A percentile compares a stretch with the other conserved stretches of the same genome.
Conservation (phyloP, 306 rosid genomes). For the Castanopsis chinensis region DNA sequence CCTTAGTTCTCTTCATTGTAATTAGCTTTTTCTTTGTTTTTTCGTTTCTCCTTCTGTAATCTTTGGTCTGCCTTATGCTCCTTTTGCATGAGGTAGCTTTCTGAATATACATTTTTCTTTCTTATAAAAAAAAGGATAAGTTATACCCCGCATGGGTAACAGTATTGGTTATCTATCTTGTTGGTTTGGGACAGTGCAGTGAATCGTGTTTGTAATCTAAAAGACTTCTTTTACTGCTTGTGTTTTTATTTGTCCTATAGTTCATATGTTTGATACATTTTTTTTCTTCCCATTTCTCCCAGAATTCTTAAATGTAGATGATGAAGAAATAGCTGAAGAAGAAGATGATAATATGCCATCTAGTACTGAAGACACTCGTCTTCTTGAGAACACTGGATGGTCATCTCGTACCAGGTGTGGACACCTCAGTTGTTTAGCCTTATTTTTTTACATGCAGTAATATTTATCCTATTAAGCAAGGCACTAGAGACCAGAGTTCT, state of each 20-base stretch:
- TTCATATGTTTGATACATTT: slow-evolving; percentile 15
- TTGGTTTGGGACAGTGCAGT: neutral
- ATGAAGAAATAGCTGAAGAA: slow-evolving; percentile 73
- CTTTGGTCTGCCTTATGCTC: no score
- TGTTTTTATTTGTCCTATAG: neutral
- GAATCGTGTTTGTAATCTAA: neutral
- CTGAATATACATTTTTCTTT: no score
- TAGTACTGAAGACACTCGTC: slow-evolving; percentile 55
- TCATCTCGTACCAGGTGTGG: slow-evolving; percentile 95
- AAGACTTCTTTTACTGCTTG: neutral
- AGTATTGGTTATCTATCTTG: neutral
- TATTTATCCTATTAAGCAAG: neutral
- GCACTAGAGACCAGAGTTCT: neutral
- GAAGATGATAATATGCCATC: slow-evolving; percentile 51
- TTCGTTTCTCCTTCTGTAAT: no score
- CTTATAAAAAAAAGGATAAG: neutral
- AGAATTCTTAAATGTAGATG: slow-evolving; percentile 90
- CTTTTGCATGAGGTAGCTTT: no score
- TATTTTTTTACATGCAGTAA: slow-evolving; percentile 14
- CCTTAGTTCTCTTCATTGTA: no score
- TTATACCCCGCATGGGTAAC: neutral
- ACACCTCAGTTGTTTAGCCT: neutral
- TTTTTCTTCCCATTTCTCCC: slow-evolving; percentile 19
- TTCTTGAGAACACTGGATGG: slow-evolving; percentile 93
- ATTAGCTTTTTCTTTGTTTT: no score